Conservation (phyloP, 2,329 filamentous ascomycete genomes). For the Gyromitra esculenta region DNA sequence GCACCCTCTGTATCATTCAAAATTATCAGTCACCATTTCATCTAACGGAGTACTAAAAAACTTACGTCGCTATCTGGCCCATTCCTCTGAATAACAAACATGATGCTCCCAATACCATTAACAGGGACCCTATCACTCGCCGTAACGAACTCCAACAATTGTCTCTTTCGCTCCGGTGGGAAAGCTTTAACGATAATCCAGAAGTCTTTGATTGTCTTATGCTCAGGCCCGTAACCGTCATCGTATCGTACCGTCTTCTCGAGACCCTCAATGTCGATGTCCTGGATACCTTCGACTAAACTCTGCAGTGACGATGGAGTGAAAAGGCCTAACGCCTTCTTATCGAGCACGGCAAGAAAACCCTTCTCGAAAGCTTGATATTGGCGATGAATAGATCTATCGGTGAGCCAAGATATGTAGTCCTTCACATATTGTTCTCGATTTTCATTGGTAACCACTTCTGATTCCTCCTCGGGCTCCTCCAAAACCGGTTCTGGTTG, state of each 20-base stretch:
- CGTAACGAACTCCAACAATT: slow-evolving; percentile 91
- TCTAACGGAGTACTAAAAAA: slow-evolving; percentile 58
- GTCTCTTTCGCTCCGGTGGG: slow-evolving; percentile 74
- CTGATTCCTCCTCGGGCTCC: slow-evolving; percentile 66
- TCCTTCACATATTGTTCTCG: slow-evolving; percentile 80
- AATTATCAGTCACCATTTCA: slow-evolving; percentile 59
- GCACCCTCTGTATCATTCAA: slow-evolving; percentile 65
- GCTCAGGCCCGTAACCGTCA: slow-evolving; percentile 74
- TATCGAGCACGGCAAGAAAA: slow-evolving; percentile 78
- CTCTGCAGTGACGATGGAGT: slow-evolving; percentile 76
- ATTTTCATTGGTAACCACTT: slow-evolving; percentile 82
- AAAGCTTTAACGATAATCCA: slow-evolving; percentile 81
- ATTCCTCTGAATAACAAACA: slow-evolving; percentile 84
- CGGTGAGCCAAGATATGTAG: slow-evolving; percentile 84
- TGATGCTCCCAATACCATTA: slow-evolving; percentile 80
- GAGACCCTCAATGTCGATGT: slow-evolving; percentile 80
- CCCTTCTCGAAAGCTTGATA: slow-evolving; percentile 82
- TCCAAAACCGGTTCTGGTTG: not conserved
- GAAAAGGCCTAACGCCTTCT: slow-evolving; percentile 76
- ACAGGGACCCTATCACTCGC: slow-evolving; percentile 90
- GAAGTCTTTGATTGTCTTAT: slow-evolving; percentile 79
- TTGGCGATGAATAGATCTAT: slow-evolving; percentile 79
- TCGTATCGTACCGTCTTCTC: slow-evolving; percentile 79
- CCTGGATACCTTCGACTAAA: slow-evolving; percentile 82
- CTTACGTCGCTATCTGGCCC: slow-evolving; percentile 66